Conservation (phyloP, 1,284 basidiomycete genomes). For the Cutaneotrichosporon sp. region DNA sequence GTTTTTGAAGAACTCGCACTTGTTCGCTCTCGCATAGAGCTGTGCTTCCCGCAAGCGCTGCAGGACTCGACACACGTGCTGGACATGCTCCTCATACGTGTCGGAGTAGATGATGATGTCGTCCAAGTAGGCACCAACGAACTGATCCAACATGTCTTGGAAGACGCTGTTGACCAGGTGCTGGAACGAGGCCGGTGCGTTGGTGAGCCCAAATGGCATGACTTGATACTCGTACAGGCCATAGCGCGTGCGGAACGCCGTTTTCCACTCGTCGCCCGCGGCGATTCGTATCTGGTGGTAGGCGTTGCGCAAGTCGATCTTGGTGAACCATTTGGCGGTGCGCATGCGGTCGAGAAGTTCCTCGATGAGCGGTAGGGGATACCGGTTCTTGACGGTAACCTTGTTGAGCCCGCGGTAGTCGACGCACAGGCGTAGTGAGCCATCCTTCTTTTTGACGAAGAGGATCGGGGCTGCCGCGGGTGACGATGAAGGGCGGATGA, state of each 20-base stretch:
- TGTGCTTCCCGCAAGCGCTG: constrained; percentile 40
- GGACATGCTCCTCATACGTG: constrained; percentile 49
- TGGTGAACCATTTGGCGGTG: constrained; percentile 36
- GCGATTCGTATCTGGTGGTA: constrained; percentile 45
- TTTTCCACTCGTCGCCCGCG: constrained; percentile 48
- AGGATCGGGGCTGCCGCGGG: constrained; percentile 54
- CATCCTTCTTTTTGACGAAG: constrained; percentile 59
- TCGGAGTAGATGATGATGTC: constrained; percentile 55
- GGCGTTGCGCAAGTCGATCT: constrained; percentile 41
- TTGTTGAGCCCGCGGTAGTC: constrained; percentile 57
- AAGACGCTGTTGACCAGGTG: constrained; percentile 41
- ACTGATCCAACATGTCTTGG: constrained; percentile 34
- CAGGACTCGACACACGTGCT: constrained; percentile 48
- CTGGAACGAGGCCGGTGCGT: constrained; percentile 53
- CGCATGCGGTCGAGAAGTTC: constrained; percentile 44
- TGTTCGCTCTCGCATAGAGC: constrained; percentile 52
- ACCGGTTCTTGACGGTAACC: constrained; percentile 51
- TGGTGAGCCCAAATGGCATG: constrained; percentile 55
- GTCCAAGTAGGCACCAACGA: constrained; percentile 47
- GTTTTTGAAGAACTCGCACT: constrained; percentile 50
- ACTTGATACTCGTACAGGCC: constrained; percentile 54
- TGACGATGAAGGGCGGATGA: constrained; percentile 42
- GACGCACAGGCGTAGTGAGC: constrained; percentile 52
- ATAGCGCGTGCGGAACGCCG: constrained; percentile 46
- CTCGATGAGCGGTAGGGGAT: constrained; percentile 30